phyloP scores from a whole-genome alignment of 306 rosid species.

The Inga leiocalycina region DNA sequence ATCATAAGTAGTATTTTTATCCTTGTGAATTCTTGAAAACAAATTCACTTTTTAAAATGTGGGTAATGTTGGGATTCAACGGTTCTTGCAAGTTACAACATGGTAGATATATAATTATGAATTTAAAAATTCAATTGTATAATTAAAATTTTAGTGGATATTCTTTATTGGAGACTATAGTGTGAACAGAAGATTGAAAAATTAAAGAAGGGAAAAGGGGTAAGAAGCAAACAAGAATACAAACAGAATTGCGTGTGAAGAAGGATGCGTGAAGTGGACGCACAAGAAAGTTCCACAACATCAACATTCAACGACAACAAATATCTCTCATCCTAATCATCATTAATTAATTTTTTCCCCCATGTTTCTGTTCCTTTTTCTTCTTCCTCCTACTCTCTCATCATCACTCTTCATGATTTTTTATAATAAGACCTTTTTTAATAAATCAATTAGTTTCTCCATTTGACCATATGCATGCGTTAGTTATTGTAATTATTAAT shows the following conservation, averaged over 20 bases:
- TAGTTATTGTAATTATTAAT: neutral
- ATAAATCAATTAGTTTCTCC: neutral
- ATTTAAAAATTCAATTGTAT: neutral
- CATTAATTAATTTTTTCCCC: neutral
- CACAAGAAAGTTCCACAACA: conserved; percentile 19
- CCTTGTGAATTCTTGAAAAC: too few relatives aligned
- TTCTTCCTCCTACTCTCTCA: neutral
- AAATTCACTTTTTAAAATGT: too few relatives aligned
- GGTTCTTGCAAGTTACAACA: too few relatives aligned
- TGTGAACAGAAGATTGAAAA: conserved; percentile 32
- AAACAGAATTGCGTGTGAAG: neutral
- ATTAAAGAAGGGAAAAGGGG: neutral
- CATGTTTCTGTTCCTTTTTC: neutral
- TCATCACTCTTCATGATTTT: neutral
- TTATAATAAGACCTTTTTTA: neutral
- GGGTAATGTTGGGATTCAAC: neutral
- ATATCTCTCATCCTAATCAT: neutral
- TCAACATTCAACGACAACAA: neutral
- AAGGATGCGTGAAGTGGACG: conserved; percentile 19
- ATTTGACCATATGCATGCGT: neutral
- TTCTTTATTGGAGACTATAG: neutral
- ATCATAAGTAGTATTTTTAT: too few relatives aligned
- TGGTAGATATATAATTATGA: too few relatives aligned
- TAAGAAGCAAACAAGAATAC: conserved; percentile 10
- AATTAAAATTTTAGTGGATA: too few relatives aligned